These are phyloP conservation scores for Penicillium sp. DNA, from an alignment of 2,329 filamentous ascomycete species.

Conservation along the genomic window DNA sequence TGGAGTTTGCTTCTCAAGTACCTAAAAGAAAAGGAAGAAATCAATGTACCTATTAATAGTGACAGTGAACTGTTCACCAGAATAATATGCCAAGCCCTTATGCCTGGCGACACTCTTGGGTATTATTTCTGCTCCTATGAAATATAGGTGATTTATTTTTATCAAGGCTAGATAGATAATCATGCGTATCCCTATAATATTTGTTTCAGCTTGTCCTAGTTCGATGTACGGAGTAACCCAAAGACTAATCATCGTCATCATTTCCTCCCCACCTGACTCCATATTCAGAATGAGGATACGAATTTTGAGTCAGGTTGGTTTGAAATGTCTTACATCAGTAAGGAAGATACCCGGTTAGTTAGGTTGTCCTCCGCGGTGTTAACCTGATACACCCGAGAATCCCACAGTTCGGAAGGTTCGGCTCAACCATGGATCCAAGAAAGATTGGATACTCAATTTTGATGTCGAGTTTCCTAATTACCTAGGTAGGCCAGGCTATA, in stretches of 20 bases:
- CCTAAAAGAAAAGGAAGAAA: not conserved
- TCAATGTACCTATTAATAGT: not conserved
- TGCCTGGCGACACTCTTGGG: not conserved
- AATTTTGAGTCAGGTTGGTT: not conserved
- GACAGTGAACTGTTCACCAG: not conserved
- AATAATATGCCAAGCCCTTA: not conserved
- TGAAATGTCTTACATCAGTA: not conserved
- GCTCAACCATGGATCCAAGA: conserved; percentile 2
- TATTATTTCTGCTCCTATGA: not conserved
- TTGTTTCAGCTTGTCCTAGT: not conserved
- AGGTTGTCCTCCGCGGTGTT: not conserved
- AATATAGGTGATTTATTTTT: not conserved
- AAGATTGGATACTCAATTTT: not conserved
- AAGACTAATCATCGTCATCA: not conserved
- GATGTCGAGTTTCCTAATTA: not conserved
- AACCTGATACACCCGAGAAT: not conserved
- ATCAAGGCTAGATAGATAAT: not conserved
- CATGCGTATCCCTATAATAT: not conserved
- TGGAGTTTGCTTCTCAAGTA: not conserved
- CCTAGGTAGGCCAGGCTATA: not conserved
- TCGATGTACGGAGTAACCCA: not conserved
- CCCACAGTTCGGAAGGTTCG: not conserved
- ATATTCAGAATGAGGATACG: not conserved
- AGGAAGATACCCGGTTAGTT: not conserved
- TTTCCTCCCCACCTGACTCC: not conserved